Percentiles rank a stretch among this genome's conserved stretches.
Conservation (phyloP, 2,329 filamentous ascomycete genomes). For the Ceratocystis cubensis region DNA sequence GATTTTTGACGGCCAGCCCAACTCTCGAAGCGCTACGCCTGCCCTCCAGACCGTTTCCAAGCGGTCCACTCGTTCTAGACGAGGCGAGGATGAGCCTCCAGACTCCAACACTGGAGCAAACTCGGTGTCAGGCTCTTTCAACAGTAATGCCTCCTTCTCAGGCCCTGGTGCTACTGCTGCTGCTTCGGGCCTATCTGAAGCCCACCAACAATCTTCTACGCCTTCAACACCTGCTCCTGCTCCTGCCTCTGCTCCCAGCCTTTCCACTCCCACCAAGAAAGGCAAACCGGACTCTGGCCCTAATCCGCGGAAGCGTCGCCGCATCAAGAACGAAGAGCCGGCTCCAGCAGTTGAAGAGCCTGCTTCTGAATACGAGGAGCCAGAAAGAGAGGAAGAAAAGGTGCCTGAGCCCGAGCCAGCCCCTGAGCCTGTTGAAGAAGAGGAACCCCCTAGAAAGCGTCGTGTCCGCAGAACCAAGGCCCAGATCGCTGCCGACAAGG, state of each 20-base stretch:
- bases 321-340: constrained; percentile 14
- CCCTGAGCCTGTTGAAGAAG: constrained; percentile 26
- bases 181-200: constrained; percentile 1
- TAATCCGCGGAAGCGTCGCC: constrained; percentile 18
- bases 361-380: constrained; percentile 1
- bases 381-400: constrained; percentile 18
- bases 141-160: constrained; percentile 25
- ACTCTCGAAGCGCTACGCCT: constrained; percentile 41
- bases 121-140: constrained; percentile 28
- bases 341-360: neutral
- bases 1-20: constrained; percentile 36
- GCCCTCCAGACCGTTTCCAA: constrained; percentile 25
- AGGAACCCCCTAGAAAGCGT: constrained; percentile 29
- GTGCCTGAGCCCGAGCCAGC: constrained; percentile 24
- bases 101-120: constrained; percentile 26
- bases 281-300: neutral
- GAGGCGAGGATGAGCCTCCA: constrained; percentile 27
- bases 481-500: constrained; percentile 17
- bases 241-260: neutral
- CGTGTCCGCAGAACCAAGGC: constrained; percentile 16
- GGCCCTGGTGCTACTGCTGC: neutral
- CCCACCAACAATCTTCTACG: neutral
- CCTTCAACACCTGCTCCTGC: constrained; percentile 9
- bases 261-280: constrained; percentile 8
- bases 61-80: constrained; percentile 24